A percentile compares a stretch with the other conserved stretches of the same genome.
Conservation (phyloP, 176 grass and related monocot species). For the Eragrostis curvula region DNA sequence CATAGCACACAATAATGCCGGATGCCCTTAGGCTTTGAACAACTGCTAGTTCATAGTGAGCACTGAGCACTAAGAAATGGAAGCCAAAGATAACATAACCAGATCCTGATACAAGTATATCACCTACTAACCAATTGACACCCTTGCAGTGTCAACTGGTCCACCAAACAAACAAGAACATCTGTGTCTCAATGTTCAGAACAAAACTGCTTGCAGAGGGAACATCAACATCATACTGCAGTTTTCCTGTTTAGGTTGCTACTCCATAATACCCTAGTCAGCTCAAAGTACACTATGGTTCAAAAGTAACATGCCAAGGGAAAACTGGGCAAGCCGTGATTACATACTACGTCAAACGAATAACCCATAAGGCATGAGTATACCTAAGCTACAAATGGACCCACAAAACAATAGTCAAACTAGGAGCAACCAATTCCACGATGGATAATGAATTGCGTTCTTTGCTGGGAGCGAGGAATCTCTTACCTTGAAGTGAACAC, state of each 20-base stretch:
- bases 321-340: not conserved
- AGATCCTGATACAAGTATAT: not conserved
- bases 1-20: not conserved
- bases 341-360: not conserved
- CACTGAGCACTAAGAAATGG: too few relatives aligned
- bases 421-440: not conserved
- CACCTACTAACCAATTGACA: not conserved
- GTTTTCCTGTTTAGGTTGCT: not conserved
- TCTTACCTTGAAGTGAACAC: constrained; percentile 91
- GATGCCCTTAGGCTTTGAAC: not conserved
- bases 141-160: not conserved
- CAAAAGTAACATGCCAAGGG: not conserved
- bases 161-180: not conserved
- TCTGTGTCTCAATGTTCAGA: not conserved
- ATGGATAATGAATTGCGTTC: not conserved
- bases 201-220: not conserved
- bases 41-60: too few relatives aligned
- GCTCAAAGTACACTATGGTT: not conserved
- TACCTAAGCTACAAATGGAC: not conserved
- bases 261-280: not conserved
- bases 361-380: not conserved
- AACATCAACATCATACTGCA: not conserved
- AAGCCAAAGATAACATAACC: too few relatives aligned
- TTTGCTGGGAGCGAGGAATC: not conserved
- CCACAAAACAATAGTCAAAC: not conserved